phyloP scores from a whole-genome alignment of 192 early-diverging fungal genomes.

The Umbelopsis sp. region DNA sequence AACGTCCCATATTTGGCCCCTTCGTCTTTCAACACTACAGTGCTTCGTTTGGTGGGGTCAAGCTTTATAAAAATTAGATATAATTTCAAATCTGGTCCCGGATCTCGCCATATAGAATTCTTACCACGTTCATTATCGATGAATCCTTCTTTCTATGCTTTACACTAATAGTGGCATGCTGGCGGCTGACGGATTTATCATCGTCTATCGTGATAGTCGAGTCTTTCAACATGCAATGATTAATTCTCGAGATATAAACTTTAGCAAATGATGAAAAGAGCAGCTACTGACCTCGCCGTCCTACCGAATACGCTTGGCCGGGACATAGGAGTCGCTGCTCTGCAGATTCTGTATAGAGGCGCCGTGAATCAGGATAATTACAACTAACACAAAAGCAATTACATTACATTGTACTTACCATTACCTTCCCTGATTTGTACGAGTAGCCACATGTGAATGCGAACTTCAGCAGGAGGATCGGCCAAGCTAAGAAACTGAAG shows the following conservation, averaged over 20 bases:
- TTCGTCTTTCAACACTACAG: neutral
- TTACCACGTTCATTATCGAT: conserved; percentile 1
- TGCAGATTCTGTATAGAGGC: neutral
- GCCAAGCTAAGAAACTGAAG: neutral
- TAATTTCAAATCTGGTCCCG: neutral
- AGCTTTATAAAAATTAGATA: neutral
- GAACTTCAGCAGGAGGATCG: neutral
- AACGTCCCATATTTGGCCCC: conserved; percentile 14
- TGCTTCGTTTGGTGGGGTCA: neutral
- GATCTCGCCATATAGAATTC: neutral
- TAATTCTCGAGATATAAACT: no score
- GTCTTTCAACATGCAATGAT: neutral
- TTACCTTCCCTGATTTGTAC: neutral
- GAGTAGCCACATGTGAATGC: neutral
- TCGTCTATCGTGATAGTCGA: conserved; percentile 12
- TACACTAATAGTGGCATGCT: conserved; percentile 13
- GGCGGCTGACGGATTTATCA: conserved; percentile 24
- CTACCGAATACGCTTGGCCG: neutral
- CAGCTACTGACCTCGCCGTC: neutral
- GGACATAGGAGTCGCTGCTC: neutral
- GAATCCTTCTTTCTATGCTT: neutral
- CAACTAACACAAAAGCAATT: no score
- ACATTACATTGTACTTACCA: neutral
- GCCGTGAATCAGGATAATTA: no score
- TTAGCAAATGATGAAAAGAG: no score